Conservation (phyloP, 768 basidiomycete genomes). For the Suillus subalutaceus region DNA sequence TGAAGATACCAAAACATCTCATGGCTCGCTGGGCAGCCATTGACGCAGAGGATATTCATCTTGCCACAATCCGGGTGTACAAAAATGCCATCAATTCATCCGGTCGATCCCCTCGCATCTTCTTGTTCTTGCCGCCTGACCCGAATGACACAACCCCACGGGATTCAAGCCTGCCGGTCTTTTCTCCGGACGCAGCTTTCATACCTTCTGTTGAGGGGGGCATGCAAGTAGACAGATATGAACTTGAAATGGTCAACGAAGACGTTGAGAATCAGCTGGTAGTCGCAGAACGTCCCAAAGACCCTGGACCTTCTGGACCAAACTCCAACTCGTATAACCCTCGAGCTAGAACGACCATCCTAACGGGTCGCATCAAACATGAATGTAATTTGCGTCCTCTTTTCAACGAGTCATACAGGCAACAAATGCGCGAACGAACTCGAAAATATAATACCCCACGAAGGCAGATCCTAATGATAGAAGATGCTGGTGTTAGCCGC, state of each 20-base stretch:
- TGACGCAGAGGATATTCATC: conserved; percentile 71
- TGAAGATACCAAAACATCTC: conserved; percentile 82
- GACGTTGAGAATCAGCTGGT: conserved; percentile 85
- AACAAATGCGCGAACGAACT: conserved; percentile 72
- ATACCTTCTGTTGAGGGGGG: conserved; percentile 33
- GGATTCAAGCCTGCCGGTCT: conserved; percentile 27
- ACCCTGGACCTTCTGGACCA: conserved; percentile 42
- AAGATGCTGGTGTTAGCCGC: conserved; percentile 65
- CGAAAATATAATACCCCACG: conserved; percentile 65
- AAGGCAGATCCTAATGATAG: conserved; percentile 73
- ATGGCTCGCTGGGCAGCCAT: conserved; percentile 86
- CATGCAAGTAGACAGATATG: conserved; percentile 66
- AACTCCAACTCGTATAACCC: conserved; percentile 49
- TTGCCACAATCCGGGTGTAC: conserved; percentile 88
- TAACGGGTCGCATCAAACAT: conserved; percentile 81
- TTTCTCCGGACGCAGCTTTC: conserved; percentile 31
- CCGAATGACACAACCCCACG: conserved; percentile 43
- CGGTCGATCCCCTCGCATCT: conserved; percentile 58
- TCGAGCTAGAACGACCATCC: conserved; percentile 74
- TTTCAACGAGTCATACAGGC: conserved; percentile 67
- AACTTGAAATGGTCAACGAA: conserved; percentile 87
- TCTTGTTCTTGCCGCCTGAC: conserved; percentile 68
- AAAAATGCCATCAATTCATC: conserved; percentile 44
- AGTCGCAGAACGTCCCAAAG: conserved; percentile 81
- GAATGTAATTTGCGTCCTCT: conserved; percentile 74